Conservation (phyloP, 2,329 filamentous ascomycete genomes). For the Trichoderma cornu-damae region DNA sequence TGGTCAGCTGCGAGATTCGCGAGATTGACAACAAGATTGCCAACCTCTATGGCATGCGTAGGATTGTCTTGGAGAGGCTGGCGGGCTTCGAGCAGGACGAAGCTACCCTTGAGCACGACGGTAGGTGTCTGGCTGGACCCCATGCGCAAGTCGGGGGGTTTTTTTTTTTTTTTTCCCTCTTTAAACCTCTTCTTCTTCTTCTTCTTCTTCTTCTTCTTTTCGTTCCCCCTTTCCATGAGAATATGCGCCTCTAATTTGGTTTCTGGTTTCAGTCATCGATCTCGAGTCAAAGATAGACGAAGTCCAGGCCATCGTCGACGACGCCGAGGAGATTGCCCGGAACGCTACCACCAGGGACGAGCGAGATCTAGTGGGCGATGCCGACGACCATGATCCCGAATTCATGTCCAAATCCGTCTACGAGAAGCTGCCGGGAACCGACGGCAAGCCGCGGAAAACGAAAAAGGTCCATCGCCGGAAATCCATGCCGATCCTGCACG, state of each 20-base stretch:
- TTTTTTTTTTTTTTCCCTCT: not conserved
- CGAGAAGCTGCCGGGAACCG: slow-evolving; percentile 70
- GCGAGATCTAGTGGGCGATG: slow-evolving; percentile 48
- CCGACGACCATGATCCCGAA: slow-evolving; percentile 44
- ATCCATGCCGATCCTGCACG: slow-evolving; percentile 92
- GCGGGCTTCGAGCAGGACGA: slow-evolving; percentile 88
- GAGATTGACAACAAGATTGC: slow-evolving; percentile 97
- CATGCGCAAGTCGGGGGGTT: not conserved
- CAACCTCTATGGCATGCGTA: slow-evolving; percentile 87
- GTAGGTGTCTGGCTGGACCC: slow-evolving; percentile 44
- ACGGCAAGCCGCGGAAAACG: slow-evolving; percentile 42
- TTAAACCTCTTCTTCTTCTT: not conserved
- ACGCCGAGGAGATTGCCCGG: slow-evolving; percentile 52
- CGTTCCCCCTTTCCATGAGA: not conserved
- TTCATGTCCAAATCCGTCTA: slow-evolving; percentile 99
- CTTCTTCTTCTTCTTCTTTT: no score
- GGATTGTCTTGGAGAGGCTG: slow-evolving; percentile 81
- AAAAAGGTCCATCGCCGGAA: slow-evolving; percentile 61
- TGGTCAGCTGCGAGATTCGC: slow-evolving; percentile 92
- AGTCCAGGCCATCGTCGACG: slow-evolving; percentile 54
- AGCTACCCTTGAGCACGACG: slow-evolving; percentile 79
- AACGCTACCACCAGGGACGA: slow-evolving; percentile 50
- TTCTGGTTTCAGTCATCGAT: slow-evolving; percentile 50
- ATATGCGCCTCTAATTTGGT: not conserved
- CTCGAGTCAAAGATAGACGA: slow-evolving; percentile 58